Evolutionary conservation across 345 rosid species (phyloP), one percentile per base, ranked within the genome.

Genomic region (Cochlearia excelsa): DNA sequence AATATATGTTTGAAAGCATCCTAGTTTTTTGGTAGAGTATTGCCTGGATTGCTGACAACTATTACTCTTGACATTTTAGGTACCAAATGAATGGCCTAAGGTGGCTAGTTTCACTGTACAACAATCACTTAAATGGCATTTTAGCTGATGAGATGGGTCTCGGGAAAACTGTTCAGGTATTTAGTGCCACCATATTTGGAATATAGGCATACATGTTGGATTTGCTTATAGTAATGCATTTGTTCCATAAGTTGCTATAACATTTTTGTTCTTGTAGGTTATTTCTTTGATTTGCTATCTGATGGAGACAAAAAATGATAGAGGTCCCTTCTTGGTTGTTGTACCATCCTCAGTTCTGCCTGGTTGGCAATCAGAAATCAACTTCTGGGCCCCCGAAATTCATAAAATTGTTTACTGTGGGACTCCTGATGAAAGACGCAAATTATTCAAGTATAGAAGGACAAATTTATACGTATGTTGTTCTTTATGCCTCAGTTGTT

Each of bases 91-190:
- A 83, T 65, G 97, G 97, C 56, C 69, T 86, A 34, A 76, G 95
- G 66, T 90, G 97, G 97, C 70, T 90, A 74, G 82, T 90, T 71
- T 90, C 97, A 27, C 68, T 90, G 44, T 84, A 86, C 76, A 86
- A 87, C 73, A 90, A 87, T 75, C 85, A 90, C 76, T 71, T 90
- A 59, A 90, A 90, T 77, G 97, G 95, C 42, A 90, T 90, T 60
- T 82, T 90, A 54, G 97, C 97, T 72, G 97, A 90, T 83, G 97
- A 90, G 80, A 90, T 90, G 97, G 97, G 97, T 63, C 90, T 90
- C 44, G 97, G 97, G 50, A 90, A 90, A 87, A 90, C 95, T 57
- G 95, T 90, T 66, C 97, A 90, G 92, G 92, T 80, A 66, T 48
- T 59, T 26, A 2, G 26, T 61, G 44, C n/a, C 26, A 53, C 6